These are phyloP conservation scores for Oryza glumipatula DNA, from an alignment of 176 grass and related monocot species.

Conservation along the genomic window DNA sequence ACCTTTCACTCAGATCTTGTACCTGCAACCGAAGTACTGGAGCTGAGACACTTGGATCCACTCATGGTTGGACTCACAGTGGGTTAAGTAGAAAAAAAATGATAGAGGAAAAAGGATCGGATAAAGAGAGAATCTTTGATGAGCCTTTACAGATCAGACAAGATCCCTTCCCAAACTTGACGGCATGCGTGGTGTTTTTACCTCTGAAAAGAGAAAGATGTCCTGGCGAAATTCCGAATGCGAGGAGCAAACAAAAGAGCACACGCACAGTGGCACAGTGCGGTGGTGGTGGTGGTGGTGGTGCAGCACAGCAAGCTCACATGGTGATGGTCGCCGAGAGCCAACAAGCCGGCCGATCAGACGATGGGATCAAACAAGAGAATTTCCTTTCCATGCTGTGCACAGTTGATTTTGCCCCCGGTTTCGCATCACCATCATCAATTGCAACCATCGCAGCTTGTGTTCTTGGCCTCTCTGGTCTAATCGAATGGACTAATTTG, in stretches of 20 bases:
- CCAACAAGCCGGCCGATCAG: constrained; percentile 25
- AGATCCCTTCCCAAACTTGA: constrained; percentile 43
- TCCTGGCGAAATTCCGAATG: constrained; percentile 23
- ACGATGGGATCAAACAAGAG: constrained; percentile 33
- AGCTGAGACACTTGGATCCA: not conserved
- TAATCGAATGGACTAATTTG: not conserved
- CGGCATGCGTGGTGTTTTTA: constrained; percentile 1
- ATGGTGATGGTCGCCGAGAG: constrained; percentile 26
- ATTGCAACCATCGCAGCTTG: too few species aligned
- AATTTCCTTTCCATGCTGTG: constrained; percentile 30
- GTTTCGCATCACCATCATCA: not conserved
- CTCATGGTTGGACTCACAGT: not conserved
- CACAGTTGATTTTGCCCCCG: constrained; percentile 17
- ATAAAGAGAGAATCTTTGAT: constrained; percentile 11
- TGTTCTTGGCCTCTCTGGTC: constrained; percentile 3
- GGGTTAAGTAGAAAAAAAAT: not conserved
- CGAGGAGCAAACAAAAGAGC: constrained; percentile 34
- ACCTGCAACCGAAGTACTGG: not conserved
- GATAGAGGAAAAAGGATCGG: not conserved
- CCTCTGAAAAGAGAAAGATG: constrained; percentile 41
- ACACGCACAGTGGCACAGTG: not conserved
- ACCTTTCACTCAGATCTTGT: not conserved
- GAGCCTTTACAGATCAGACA: constrained; percentile 21
- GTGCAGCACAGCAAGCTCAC: constrained; percentile 23
- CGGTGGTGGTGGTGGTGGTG: not conserved